Percentiles rank a stretch among this genome's conserved stretches.
Conservation (phyloP, 2,329 filamentous ascomycete species). For the Ceratocystis cacaofunesta region DNA sequence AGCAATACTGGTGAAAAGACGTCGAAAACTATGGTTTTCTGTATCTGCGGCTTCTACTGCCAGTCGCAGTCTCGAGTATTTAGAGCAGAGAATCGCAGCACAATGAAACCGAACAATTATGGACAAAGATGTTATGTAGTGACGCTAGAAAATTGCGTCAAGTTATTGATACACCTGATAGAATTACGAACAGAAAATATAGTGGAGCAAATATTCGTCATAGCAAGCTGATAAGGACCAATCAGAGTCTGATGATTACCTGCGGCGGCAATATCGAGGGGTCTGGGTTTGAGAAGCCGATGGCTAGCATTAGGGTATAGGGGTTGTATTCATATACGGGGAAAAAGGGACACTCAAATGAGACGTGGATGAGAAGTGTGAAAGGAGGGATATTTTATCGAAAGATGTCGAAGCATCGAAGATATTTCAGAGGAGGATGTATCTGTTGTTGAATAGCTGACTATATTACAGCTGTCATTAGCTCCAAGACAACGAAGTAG, state of each 20-base stretch:
- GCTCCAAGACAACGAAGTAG: too few relatives aligned
- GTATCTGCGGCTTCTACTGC: neutral
- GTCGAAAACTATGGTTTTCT: neutral
- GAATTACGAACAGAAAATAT: slow-evolving; percentile 8
- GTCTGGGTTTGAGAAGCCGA: neutral
- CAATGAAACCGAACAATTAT: neutral
- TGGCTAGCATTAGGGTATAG: neutral
- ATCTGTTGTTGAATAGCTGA: too few relatives aligned
- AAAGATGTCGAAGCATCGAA: too few relatives aligned
- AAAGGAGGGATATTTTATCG: too few relatives aligned
- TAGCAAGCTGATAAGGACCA: neutral
- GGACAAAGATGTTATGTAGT: neutral
- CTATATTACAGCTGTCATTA: too few relatives aligned
- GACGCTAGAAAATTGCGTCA: neutral
- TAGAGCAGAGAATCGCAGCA: neutral
- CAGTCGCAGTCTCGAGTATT: neutral
- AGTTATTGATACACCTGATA: slow-evolving; percentile 13
- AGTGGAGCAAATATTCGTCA: neutral
- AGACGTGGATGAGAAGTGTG: too few relatives aligned
- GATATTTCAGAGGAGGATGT: too few relatives aligned
- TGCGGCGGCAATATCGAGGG: neutral
- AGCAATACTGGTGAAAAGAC: neutral
- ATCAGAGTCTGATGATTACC: slow-evolving; percentile 10
- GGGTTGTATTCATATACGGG: neutral
- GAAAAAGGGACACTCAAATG: neutral